Evolutionary conservation across 208 protist species (phyloP), one percentile per base, ranked within the genome.

Genomic region (Wallacemonas sp.): DNA sequence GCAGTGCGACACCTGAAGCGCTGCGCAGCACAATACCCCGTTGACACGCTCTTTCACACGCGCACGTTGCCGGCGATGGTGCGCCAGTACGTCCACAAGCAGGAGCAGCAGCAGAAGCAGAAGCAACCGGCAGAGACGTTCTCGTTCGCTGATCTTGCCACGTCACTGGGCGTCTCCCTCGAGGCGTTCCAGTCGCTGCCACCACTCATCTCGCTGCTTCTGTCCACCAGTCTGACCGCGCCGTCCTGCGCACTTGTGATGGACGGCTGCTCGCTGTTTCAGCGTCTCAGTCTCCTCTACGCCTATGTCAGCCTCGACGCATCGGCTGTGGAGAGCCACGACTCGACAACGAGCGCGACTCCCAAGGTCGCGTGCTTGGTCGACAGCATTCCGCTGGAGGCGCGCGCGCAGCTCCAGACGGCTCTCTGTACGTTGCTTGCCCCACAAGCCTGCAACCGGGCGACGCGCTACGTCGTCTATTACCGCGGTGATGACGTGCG

Each of bases 401-500:
- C 44, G 9, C 24, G 54, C 32, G 26, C 49, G 17, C 49, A 68
- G 2, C 57, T 82, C 44, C 71, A 73, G 70, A 41, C 52, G 23
- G 67, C 67, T 60, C 39, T 87, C 32, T 48, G 65, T 27, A 61
- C 68, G 1, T 61, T 90, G 1, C 60, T 93, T n/a, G 54, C 80
- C 19, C 67, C 61, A 32, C 70, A 57, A 14, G 82, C 79, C 26
- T 83, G 90, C 65, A 93, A 89, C 62, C 76, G 82, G n/a, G 82
- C 82, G 12, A 96, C 87, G 14, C 83, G 87, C 48, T 80, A 83
- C 39, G 85, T 93, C 0, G 76, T 96, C 12, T 96, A 96, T 74
- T 94, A 85, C 71, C 85, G 90, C 47, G 85, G 83, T 12, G 90
- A 96, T 44, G 87, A 93, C 24, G 69, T 91, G 33, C 81, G 84